Base-by-base conservation (phyloP, 2,329 filamentous ascomycete species). In the Pseudocercospora eumusae region DNA sequence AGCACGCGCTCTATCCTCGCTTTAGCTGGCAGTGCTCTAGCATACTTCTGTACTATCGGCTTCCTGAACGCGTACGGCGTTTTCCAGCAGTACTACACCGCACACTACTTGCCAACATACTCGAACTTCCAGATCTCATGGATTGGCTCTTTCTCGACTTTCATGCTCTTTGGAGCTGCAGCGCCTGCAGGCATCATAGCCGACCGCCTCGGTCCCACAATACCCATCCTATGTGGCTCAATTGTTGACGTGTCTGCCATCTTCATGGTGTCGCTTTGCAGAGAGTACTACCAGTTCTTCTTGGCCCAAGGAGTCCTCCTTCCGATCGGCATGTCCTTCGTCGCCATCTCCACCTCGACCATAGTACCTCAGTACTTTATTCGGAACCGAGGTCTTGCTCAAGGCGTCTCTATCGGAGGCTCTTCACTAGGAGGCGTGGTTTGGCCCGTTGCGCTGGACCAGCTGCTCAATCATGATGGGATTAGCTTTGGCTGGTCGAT, bases 401-500 rank as follows among this genome's bases (percentile, higher is more conserved):
- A 83, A 33, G 83, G 59, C 1, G 28, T 61, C 4, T 61, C 59
- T 4, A 61, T 61, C n/a, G 59, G 54, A 23, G 59, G 63, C 10
- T 63, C 60, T 4, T 63, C 60, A 18, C 20, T 65, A 1, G 63
- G 63, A 21, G 60, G 63, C 42, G 55, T 65, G 6, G 36, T 65
- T 28, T 58, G 61, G 36, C 83, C 83, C 13, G 67, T 83, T 20
- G 73, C 81, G 80, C 4, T 80, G 76, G 45, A 79, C 20, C 62
- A 80, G 61, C 74, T 86, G 71, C 72, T 86, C 8, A 80, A 81
- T 58, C 69, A 70, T 23, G 71, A 76, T 0, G 62, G 63, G 71
- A 62, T 86, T 5, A 81, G 83, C 2, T 86, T 85, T 58, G 79
- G 75, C 7, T 86, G 83, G 83, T 75, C 80, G 0, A 77, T 85